Evolutionary conservation across 352 stramenopile genomes (phyloP), one percentile per base, ranked within the genome.

Genomic region (Nothophytophthora sp.): DNA sequence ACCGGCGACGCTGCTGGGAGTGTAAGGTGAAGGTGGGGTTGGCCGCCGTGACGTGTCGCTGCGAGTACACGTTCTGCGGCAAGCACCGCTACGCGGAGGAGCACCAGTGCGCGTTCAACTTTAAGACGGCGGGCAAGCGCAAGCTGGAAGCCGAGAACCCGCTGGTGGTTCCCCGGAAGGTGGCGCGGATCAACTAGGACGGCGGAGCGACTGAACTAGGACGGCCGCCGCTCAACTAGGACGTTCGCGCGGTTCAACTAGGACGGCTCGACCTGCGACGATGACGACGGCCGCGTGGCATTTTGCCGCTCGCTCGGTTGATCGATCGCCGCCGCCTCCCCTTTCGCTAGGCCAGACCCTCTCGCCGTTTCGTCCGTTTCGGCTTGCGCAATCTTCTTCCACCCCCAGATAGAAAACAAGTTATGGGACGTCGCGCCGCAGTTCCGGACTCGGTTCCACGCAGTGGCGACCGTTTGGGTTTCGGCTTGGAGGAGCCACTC

Each of bases 81-180:
- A 85, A 86, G 46, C 90, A 97, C 55, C 84, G 89, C 2, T 96
- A 96, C 47, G 86, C 88, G 0, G 88, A 97, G 38, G 74, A 96
- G 52, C 90, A 96, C 80, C 69, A 73, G 27, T 96, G 88, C 63
- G 60, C 63, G 0, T 96, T 95, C 54, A 89, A 96, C 66, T 96
- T 96, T 49, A 94, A 92, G 55, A 73, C 65, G 20, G 71, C 79
- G 0, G 86, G 73, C 27, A 95, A 95, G 63, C 76, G 80, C 22
- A 90, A 93, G 42, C 67, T 97, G 0, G 73, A 87, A 54, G 78
- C 78, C 25, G 82, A 95, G 40, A 95, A 95, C 62, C 85, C 85
- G 3, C 67, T 76, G n/a, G 73, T 95, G 22, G 75, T 92, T 41
- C 82, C 85, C 11, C 45, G 60, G 9, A 95, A 95, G 64, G 74